These are phyloP conservation scores for Leccinum olivaceopallidum DNA, from an alignment of 768 basidiomycete genomes.

Conservation along the genomic window DNA sequence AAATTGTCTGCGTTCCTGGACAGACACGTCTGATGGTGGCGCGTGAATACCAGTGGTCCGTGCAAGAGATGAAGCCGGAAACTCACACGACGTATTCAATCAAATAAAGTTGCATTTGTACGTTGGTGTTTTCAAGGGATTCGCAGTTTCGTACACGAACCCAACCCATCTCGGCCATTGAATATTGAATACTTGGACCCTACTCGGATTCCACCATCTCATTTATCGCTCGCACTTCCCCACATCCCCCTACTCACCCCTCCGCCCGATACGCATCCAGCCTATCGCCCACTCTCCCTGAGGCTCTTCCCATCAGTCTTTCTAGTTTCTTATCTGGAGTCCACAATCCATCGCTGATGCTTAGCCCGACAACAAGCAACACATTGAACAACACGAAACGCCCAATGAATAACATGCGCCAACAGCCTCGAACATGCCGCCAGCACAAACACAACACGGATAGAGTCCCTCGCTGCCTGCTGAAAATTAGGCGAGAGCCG, in stretches of 20 bases:
- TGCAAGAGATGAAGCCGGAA: background rate
- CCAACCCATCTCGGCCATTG: background rate
- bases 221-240: background rate
- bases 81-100: background rate
- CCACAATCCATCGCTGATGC: slow-evolving; percentile 24
- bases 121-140: background rate
- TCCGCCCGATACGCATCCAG: background rate
- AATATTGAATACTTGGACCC: background rate
- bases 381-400: too few species aligned
- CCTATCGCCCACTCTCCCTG: background rate
- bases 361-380: slow-evolving; percentile 31
- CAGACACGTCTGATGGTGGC: background rate
- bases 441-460: slow-evolving; percentile 53
- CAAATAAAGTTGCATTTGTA: background rate
- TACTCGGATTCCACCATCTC: background rate
- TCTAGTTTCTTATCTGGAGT: slow-evolving; percentile 36
- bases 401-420: too few species aligned
- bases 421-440: slow-evolving; percentile 40
- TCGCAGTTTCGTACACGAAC: background rate
- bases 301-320: slow-evolving; percentile 31
- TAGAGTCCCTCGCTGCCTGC: slow-evolving; percentile 47
- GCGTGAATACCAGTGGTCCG: background rate
- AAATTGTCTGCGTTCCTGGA: background rate
- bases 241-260: background rate
- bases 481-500: slow-evolving; percentile 43